Conservation (phyloP, 2,329 filamentous ascomycete species). For the Zymoseptoria crescenta region DNA sequence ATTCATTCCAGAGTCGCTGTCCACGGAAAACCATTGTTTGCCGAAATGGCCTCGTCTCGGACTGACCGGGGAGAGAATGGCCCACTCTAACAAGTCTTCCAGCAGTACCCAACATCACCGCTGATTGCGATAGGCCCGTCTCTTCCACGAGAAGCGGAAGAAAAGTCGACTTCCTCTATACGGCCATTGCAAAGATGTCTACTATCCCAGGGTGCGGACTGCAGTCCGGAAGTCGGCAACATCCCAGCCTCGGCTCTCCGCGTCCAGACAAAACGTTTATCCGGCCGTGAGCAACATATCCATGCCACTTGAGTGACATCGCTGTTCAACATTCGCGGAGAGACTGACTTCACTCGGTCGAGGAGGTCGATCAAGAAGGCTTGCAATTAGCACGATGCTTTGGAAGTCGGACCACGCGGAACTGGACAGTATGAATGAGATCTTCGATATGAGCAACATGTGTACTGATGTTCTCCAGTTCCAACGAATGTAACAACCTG, state of each 20-base stretch:
- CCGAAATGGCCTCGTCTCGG: not conserved
- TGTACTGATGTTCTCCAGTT: slow-evolving; percentile 32
- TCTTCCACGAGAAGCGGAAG: not conserved
- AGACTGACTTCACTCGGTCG: not conserved
- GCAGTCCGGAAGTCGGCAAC: not conserved
- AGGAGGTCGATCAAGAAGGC: not conserved
- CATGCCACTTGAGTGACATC: not conserved
- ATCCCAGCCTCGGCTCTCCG: not conserved
- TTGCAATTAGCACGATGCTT: slow-evolving; percentile 5
- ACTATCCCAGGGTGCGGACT: not conserved
- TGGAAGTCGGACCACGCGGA: slow-evolving; percentile 35
- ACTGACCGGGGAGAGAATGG: too few relatives aligned
- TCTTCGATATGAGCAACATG: not conserved
- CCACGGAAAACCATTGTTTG: too few relatives aligned
- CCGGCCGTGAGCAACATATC: not conserved
- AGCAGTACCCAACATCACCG: not conserved
- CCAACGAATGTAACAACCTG: slow-evolving; percentile 48
- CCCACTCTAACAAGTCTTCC: too few relatives aligned
- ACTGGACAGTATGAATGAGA: slow-evolving; percentile 31
- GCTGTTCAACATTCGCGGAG: not conserved
- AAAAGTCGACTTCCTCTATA: not conserved
- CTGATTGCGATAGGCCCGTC: not conserved
- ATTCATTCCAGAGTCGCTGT: too few relatives aligned
- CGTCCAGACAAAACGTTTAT: not conserved
- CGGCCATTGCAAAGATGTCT: not conserved